phyloP scores from a whole-genome alignment of 176 grass and related monocot species.

The Urochloa ruziziensis region DNA sequence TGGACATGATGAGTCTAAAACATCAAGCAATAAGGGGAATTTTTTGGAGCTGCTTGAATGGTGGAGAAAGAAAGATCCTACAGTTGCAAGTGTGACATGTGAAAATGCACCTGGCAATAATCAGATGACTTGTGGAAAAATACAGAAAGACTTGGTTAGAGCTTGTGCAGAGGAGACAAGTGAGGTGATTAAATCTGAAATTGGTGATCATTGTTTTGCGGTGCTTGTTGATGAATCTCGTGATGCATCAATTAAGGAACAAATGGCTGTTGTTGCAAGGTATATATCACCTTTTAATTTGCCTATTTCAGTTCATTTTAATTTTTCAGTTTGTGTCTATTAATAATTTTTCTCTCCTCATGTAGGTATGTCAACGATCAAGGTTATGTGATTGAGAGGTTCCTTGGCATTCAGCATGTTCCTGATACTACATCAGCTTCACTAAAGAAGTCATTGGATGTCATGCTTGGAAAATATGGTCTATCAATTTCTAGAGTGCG shows the following conservation, averaged over 20 bases:
- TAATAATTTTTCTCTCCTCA: background rate
- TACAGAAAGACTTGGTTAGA: background rate
- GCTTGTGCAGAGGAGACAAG: background rate
- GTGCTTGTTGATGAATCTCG: background rate
- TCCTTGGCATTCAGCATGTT: background rate
- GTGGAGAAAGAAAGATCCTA: background rate
- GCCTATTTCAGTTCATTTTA: background rate
- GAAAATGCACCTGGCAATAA: background rate
- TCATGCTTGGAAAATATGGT: too few species aligned
- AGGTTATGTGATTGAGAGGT: background rate
- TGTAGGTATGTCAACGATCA: background rate
- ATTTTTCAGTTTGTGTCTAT: too few species aligned
- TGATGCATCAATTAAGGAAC: background rate
- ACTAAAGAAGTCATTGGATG: too few species aligned
- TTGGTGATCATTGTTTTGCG: background rate
- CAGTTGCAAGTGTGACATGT: background rate
- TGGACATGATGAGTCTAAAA: too few species aligned
- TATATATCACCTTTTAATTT: background rate
- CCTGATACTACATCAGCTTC: too few species aligned
- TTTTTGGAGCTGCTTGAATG: background rate
- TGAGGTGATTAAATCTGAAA: background rate
- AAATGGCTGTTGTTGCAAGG: too few species aligned
- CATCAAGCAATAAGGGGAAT: too few species aligned
- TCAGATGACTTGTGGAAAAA: too few species aligned
- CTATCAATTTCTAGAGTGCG: background rate